Base-by-base conservation (phyloP, 805 yeast species). In the Metschnikowia amazonensis region DNA sequence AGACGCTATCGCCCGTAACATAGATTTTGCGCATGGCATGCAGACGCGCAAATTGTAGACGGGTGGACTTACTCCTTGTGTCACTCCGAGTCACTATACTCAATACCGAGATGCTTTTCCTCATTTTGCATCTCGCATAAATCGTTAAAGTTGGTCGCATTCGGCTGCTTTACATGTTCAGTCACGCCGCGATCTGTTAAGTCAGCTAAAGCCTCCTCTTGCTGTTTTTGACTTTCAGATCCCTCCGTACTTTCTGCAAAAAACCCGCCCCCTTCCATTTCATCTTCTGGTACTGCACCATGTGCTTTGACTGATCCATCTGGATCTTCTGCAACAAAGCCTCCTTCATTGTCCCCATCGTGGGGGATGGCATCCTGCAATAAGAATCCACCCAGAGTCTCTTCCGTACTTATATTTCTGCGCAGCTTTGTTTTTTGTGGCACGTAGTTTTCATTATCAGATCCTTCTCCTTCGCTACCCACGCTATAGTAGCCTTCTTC, bases 251-350 rank as follows among this genome's bases (percentile, higher is more conserved):
- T 41, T 3, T 55, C 61, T 9, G 41, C 25, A 3, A 58, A n/a
- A 42, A 61, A 62, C 11, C 65, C 66, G 14, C 65, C 68, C 7
- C 53, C 38, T 11, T 30, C 64, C 13, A 47, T 36, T 5, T 46
- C 46, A 10, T 44, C 18, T 8, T 34, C 45, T 5, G 27, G 27
- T 3, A 9, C 44, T 20, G 28, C 27, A 9, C 36, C 29, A n/a
- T 17, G 35, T 14, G 24, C 30, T n/a, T 10, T 24, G 30, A 9
- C 30, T 8, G 21, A 5, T 10, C 24, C 30, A 8, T 10, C 29
- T 3, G n/a, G 13, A 20, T 2, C 27, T 6, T 16, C 38, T 8
- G 23, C 29, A 17, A 39, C 3, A 13, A 30, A 30, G 7, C 35
- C 29, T n/a, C 30, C 38, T 18, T 33, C 37, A 25, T 5, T 13